Base-by-base conservation (phyloP, 208 protist genomes). In the Crithidia thermophila region DNA sequence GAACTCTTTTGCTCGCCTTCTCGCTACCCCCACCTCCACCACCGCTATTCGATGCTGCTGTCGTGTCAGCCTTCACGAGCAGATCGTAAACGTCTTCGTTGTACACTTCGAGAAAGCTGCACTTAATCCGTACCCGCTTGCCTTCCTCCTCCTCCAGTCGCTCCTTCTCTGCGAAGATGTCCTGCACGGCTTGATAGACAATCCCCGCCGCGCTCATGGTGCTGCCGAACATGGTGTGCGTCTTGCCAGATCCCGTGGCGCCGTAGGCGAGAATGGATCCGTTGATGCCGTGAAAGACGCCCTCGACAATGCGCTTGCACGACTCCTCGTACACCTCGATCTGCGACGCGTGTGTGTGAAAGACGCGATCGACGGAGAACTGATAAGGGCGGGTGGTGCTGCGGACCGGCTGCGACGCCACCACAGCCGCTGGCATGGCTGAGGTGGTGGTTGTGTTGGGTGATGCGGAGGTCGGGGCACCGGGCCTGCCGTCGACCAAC, bases 31-130 rank as follows among this genome's bases (percentile, higher is more conserved):
- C 21, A 10, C 55, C 31, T 45, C 9, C 34, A 1, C 47, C 47
- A 20, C 16, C 27, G 11, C 14, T 42, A 16, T 20, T 1, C n/a
- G 47, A 27, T 28, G n/a, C 34, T 39, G 45, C 31, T 68, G 28
- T 43, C 20, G 23, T 46, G 31, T 46, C 27, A 11, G 73, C n/a
- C 25, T 60, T 62, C 6, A 71, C 68, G 2, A 94, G 73, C 16
- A 97, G 67, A 51, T 97, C 92, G 42, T 85, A 92, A 1, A 97
- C 85, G 2, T 91, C 83, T 43, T 95, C 92, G 71, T 97, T 97
- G 70, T 97, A 97, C 10, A 97, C 81, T 65, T 97, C 92, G 4
- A 93, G 37, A 65, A 95, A 97, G 43, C 66, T 87, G 64, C 90
- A 87, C 53, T 77, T 78, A 21, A 94, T 30, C 9, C 62, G 74